Conservation (phyloP, 2,329 filamentous ascomycete genomes). For the Ophiocordyceps unilateralis region DNA sequence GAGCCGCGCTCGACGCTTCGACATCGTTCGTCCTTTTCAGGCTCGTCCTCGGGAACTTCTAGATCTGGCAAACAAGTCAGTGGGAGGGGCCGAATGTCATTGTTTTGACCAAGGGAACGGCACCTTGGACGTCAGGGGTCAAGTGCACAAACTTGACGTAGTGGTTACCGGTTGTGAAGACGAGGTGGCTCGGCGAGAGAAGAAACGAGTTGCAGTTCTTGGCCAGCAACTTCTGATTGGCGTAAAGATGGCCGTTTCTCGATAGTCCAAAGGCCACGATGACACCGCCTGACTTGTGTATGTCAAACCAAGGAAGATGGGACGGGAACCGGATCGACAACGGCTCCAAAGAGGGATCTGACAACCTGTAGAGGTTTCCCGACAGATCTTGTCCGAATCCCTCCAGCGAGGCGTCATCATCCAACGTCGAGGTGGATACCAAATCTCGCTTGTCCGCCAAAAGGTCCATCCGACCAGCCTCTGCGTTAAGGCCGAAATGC, state of each 20-base stretch:
- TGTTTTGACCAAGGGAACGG: background rate
- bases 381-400: slow-evolving; percentile 27
- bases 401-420: slow-evolving; percentile 12
- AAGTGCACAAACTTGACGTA: slow-evolving; percentile 89
- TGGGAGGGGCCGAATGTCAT: background rate
- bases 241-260: slow-evolving; percentile 60
- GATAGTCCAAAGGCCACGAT: slow-evolving; percentile 47
- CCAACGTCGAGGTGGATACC: slow-evolving; percentile 15
- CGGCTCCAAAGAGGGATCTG: slow-evolving; percentile 13
- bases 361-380: slow-evolving; percentile 26
- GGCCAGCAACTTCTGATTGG: slow-evolving; percentile 53
- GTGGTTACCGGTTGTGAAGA: slow-evolving; percentile 86
- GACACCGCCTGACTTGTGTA: slow-evolving; percentile 24
- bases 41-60: slow-evolving; percentile 71
- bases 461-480: slow-evolving; percentile 3
- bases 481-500: slow-evolving; percentile 8
- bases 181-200: slow-evolving; percentile 62
- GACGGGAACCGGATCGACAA: slow-evolving; percentile 22
- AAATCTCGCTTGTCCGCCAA: slow-evolving; percentile 8
- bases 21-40: slow-evolving; percentile 82
- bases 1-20: slow-evolving; percentile 82
- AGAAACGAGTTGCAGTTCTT: slow-evolving; percentile 89
- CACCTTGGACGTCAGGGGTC: slow-evolving; percentile 41
- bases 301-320: slow-evolving; percentile 35
- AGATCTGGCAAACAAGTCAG: slow-evolving; percentile 38